phyloP scores from a whole-genome alignment of 805 yeast species.

The Lipomyces yamadae region DNA sequence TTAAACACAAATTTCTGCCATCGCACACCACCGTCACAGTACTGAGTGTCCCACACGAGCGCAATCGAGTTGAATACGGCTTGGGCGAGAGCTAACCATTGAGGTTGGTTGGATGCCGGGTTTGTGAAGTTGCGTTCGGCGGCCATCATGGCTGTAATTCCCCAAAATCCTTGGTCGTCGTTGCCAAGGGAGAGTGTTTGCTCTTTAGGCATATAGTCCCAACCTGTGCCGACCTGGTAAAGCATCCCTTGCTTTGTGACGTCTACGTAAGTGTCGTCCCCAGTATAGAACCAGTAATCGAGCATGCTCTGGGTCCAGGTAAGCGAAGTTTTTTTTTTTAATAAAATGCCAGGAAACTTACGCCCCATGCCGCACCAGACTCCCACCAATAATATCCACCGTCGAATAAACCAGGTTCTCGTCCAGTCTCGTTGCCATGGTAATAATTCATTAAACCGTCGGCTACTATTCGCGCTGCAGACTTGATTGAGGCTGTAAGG shows the following conservation, averaged over 20 bases:
- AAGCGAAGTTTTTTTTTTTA: background rate
- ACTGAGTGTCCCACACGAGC: slow-evolving; percentile 69
- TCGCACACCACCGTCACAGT: slow-evolving; percentile 79
- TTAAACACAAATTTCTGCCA: slow-evolving; percentile 94
- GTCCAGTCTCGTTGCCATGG: slow-evolving; percentile 66
- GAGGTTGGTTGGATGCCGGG: slow-evolving; percentile 61
- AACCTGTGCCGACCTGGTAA: slow-evolving; percentile 66
- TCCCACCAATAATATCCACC: slow-evolving; percentile 97
- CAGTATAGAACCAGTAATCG: slow-evolving; percentile 74
- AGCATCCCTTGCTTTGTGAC: slow-evolving; percentile 63
- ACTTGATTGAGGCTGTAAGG: slow-evolving; percentile 49
- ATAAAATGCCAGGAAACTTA: slow-evolving; percentile 12
- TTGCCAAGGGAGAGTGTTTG: slow-evolving; percentile 87
- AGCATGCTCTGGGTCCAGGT: slow-evolving; percentile 43
- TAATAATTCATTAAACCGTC: slow-evolving; percentile 72
- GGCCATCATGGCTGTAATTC: slow-evolving; percentile 81
- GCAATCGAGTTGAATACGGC: slow-evolving; percentile 87
- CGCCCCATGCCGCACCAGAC: slow-evolving; percentile 77
- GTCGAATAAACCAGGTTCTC: slow-evolving; percentile 82
- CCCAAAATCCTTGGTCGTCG: slow-evolving; percentile 96
- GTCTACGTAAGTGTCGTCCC: slow-evolving; percentile 65
- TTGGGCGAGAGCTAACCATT: slow-evolving; percentile 80
- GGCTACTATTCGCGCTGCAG: slow-evolving; percentile 58
- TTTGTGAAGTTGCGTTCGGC: slow-evolving; percentile 82
- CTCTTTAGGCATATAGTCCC: slow-evolving; percentile 77